A percentile compares a stretch with the other conserved stretches of the same genome.
These are phyloP conservation scores for Cajanus cajan DNA, from an alignment of 306 rosid genomes.

Conservation along the genomic window DNA sequence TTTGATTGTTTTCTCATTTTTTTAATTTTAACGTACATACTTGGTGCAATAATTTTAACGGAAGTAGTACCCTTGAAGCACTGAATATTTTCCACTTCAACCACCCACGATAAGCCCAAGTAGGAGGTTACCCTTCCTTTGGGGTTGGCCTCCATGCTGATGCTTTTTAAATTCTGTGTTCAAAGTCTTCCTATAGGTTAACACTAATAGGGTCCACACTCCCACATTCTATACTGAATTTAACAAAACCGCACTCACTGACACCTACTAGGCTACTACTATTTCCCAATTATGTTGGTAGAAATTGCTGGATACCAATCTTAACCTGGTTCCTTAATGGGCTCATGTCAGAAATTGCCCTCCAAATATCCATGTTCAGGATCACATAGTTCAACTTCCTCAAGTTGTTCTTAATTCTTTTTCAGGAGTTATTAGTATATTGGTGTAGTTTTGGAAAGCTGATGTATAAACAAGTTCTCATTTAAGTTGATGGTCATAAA, in stretches of 20 bases:
- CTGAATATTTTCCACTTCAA: not conserved
- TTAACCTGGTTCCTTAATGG: not conserved
- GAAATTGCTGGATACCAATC: not conserved
- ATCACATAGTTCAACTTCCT: constrained; percentile 2
- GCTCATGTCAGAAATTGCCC: not conserved
- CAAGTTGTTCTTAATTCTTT: not conserved
- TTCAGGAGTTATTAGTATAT: not conserved
- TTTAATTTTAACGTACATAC: not conserved
- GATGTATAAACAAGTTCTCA: not conserved
- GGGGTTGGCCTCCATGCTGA: not conserved
- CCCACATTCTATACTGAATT: not conserved
- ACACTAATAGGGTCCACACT: not conserved
- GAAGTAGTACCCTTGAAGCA: not conserved
- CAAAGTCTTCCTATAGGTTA: not conserved
- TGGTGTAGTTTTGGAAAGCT: not conserved
- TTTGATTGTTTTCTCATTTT: not conserved
- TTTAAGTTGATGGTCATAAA: not conserved
- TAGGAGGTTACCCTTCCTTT: not conserved
- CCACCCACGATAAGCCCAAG: not conserved
- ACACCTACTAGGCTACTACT: not conserved
- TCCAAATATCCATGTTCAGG: not conserved
- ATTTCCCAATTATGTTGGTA: not conserved
- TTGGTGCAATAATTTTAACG: not conserved
- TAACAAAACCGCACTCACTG: not conserved
- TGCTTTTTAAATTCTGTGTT: not conserved